Percentiles rank a stretch among this genome's conserved stretches.
phyloP scores from a whole-genome alignment of 441 rosid species.

The Sinapis alba region DNA sequence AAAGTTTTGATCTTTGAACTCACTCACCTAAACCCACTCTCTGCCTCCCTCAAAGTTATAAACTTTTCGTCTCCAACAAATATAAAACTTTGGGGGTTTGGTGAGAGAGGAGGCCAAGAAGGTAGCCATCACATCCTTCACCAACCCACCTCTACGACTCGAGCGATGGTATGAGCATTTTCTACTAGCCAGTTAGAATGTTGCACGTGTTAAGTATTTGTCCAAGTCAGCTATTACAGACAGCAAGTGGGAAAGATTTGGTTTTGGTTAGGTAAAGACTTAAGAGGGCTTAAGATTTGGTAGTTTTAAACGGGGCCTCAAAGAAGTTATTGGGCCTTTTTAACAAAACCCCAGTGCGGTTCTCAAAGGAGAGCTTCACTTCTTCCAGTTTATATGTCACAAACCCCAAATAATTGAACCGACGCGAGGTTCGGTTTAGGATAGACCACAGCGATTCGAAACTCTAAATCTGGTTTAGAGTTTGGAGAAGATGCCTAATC shows the following conservation, averaged over 20 bases:
- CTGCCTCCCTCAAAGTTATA: not conserved
- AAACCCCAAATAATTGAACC: not conserved
- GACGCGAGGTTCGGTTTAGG: not conserved
- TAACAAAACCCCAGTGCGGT: not conserved
- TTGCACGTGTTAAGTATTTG: slow-evolving; percentile 3
- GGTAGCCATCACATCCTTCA: slow-evolving; percentile 31
- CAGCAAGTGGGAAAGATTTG: not conserved
- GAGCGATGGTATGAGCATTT: not conserved
- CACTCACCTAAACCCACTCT: slow-evolving; percentile 1
- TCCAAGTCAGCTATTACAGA: not conserved
- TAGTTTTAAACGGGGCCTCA: not conserved
- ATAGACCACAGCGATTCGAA: not conserved
- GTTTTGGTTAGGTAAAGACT: slow-evolving; percentile 5
- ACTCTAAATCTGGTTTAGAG: not conserved
- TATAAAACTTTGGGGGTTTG: not conserved
- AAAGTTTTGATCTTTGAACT: not conserved
- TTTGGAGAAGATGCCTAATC: too few species aligned
- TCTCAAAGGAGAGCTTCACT: too few species aligned
- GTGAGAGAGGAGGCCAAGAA: slow-evolving; percentile 25
- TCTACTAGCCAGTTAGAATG: not conserved
- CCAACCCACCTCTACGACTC: slow-evolving; percentile 28
- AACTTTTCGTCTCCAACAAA: not conserved
- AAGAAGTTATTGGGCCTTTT: not conserved
- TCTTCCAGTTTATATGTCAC: too few species aligned
- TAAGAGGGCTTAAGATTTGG: not conserved